Evolutionary conservation across 2,329 filamentous ascomycete species (phyloP).

Genomic region (Penicillium sp.): DNA sequence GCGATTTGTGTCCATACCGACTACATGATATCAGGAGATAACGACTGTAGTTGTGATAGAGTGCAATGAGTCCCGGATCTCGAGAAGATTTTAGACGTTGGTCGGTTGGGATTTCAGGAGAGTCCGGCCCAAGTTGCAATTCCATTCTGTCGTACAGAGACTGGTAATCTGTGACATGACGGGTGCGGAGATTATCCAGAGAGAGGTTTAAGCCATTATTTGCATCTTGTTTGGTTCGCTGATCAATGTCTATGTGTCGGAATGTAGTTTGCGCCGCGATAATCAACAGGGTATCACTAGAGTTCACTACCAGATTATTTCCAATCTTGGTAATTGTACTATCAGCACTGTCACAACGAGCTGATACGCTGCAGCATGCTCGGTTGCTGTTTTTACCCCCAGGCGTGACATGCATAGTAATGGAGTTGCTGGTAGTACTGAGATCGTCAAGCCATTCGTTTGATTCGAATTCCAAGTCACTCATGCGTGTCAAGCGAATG

Average conservation of each 20-base stretch:
- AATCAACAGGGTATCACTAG: constrained; percentile 36
- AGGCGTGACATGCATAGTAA: constrained; percentile 40
- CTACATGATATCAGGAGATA: constrained; percentile 57
- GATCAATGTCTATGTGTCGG: constrained; percentile 27
- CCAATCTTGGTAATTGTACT: constrained; percentile 33
- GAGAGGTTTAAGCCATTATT: constrained; percentile 24
- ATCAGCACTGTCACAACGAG: constrained; percentile 26
- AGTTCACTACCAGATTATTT: constrained; percentile 38
- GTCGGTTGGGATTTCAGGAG: constrained; percentile 31
- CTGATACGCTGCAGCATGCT: constrained; percentile 32
- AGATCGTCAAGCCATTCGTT: constrained; percentile 47
- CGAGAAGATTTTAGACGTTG: constrained; percentile 29
- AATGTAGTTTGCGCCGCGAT: constrained; percentile 45
- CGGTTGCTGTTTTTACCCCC: constrained; percentile 37
- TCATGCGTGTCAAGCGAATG: constrained; percentile 35
- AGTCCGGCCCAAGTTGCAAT: constrained; percentile 26
- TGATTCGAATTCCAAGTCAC: constrained; percentile 45
- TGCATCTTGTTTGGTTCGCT: constrained; percentile 28
- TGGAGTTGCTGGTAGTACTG: constrained; percentile 26
- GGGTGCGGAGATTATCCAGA: constrained; percentile 22
- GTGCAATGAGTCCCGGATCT: constrained; percentile 53
- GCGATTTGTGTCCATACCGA: constrained; percentile 42
- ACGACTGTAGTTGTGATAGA: constrained; percentile 55
- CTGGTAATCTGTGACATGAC: constrained; percentile 38
- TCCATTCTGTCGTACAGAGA: constrained; percentile 32